Evolutionary conservation across 352 stramenopile species (phyloP).

Genomic region (Aphanomyces euteiches): DNA sequence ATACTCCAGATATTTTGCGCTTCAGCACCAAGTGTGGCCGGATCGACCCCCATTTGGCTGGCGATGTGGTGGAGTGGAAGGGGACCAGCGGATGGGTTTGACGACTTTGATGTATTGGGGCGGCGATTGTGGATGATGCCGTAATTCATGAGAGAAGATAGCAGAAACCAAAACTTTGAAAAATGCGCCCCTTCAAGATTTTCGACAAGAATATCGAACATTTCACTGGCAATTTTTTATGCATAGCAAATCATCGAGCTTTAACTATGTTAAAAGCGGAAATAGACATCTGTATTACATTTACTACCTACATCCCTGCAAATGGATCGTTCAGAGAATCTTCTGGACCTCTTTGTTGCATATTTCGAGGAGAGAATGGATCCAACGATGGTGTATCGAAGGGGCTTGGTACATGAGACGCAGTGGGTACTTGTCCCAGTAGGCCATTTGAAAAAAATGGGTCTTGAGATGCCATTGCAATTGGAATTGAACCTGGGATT

Average conservation of each 20-base stretch:
- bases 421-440: background rate
- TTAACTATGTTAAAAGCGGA: no score
- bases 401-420: background rate
- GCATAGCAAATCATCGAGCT: no score
- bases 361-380: slow-evolving; percentile 14
- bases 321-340: slow-evolving; percentile 4
- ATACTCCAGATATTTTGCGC: slow-evolving; percentile 67
- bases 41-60: slow-evolving; percentile 75
- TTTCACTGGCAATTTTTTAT: background rate
- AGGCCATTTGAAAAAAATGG: background rate
- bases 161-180: background rate
- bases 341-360: background rate
- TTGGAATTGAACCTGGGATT: slow-evolving; percentile 9
- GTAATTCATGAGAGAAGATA: slow-evolving; percentile 62
- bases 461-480: background rate
- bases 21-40: slow-evolving; percentile 60
- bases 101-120: slow-evolving; percentile 34
- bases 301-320: background rate
- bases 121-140: slow-evolving; percentile 80
- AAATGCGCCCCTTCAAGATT: slow-evolving; percentile 14
- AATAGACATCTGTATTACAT: no score
- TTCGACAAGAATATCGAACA: background rate
- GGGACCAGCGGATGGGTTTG: slow-evolving; percentile 49
- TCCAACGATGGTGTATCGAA: slow-evolving; percentile 7
- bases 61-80: slow-evolving; percentile 70